Evolutionary conservation across 345 rosid genomes (phyloP).

Genomic region (Eucalyptus regnans): DNA sequence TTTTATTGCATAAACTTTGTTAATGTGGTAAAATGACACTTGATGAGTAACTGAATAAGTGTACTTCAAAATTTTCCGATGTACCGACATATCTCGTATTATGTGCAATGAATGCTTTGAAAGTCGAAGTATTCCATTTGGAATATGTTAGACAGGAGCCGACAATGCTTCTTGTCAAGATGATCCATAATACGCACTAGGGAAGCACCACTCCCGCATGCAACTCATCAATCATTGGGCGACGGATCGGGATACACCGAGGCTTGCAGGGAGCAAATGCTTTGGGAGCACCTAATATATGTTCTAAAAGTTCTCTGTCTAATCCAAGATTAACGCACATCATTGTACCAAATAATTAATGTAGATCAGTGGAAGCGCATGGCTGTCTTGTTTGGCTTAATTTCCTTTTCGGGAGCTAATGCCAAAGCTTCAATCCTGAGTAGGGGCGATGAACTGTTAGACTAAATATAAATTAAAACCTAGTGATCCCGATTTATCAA

Average conservation of each 20-base stretch:
- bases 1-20: not conserved
- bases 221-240: not conserved
- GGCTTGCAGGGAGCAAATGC: not conserved
- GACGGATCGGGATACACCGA: not conserved
- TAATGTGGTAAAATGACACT: not conserved
- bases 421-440: not conserved
- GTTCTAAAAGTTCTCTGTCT: not conserved
- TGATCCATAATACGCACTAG: not conserved
- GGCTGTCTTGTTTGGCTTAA: not conserved
- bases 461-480: too few relatives aligned
- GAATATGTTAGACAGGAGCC: not conserved
- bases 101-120: not conserved
- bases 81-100: not conserved
- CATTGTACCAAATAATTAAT: not conserved
- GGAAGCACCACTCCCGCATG: not conserved
- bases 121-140: not conserved
- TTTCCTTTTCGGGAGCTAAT: not conserved
- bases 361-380: not conserved
- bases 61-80: accelerated
- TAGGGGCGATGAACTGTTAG: not conserved
- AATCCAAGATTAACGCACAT: not conserved
- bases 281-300: not conserved
- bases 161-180: not conserved
- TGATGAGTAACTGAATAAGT: not conserved
- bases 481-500: too few relatives aligned